phyloP scores from a whole-genome alignment of 148 eudicot genomes.

The Beta vulgaris region DNA sequence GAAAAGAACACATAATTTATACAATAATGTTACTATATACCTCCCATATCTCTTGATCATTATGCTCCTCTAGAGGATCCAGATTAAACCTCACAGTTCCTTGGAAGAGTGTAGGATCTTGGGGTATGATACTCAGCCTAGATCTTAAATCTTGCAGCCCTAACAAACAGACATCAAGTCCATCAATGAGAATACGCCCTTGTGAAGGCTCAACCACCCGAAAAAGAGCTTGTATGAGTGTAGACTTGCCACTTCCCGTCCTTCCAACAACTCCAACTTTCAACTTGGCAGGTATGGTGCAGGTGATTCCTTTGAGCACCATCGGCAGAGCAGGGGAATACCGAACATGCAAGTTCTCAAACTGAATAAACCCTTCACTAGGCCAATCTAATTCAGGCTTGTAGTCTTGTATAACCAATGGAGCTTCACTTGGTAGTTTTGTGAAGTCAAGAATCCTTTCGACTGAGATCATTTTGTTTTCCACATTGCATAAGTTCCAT shows the following conservation, averaged over 20 bases:
- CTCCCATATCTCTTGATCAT: conserved; percentile 83
- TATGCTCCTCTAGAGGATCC: conserved; percentile 65
- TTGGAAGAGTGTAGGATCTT: conserved; percentile 88
- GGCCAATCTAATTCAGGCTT: conserved; percentile 84
- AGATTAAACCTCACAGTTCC: conserved; percentile 79
- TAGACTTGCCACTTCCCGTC: conserved; percentile 93
- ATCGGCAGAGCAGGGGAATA: conserved; percentile 65
- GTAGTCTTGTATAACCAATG: conserved; percentile 45
- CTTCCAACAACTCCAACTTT: conserved; percentile 90
- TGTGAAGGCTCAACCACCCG: conserved; percentile 75
- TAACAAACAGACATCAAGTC: conserved; percentile 57
- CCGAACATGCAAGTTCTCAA: conserved; percentile 61
- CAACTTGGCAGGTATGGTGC: conserved; percentile 58
- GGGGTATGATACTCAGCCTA: conserved; percentile 84
- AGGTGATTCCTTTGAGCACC: conserved; percentile 77
- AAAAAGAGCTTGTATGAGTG: conserved; percentile 90
- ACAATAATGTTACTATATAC: conserved; percentile 26
- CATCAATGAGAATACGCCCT: conserved; percentile 74
- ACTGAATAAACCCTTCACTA: conserved; percentile 48
- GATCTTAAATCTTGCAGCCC: conserved; percentile 83
- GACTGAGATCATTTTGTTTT: conserved; percentile 93
- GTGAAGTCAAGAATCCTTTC: conserved; percentile 77
- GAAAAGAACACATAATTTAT: not conserved
- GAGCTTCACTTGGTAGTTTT: conserved; percentile 72
- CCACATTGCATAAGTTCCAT: conserved; percentile 96